Conservation (phyloP, 106 monocot genomes). For the Dactylorhiza incarnata region DNA sequence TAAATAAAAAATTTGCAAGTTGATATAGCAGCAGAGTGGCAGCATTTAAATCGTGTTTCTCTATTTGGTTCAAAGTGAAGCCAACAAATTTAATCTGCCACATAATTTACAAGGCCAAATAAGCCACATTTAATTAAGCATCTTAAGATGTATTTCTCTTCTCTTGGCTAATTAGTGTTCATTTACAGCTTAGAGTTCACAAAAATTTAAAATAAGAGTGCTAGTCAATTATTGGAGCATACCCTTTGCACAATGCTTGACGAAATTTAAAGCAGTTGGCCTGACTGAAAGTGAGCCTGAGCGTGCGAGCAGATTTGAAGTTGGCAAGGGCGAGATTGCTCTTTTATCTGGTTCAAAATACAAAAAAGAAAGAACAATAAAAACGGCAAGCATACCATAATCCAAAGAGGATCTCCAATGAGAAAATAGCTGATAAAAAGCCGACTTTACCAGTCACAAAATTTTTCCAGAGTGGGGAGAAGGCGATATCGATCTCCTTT, state of each 20-base stretch:
- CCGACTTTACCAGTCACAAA: conserved; percentile 17
- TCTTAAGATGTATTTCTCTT: not conserved
- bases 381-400: conserved; percentile 1
- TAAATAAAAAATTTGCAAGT: no score
- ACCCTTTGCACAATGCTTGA: conserved; percentile 41
- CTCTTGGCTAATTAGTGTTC: not conserved
- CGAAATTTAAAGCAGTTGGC: conserved; percentile 34
- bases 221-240: conserved; percentile 7
- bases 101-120: no score
- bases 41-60: no score
- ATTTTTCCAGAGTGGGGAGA: conserved; percentile 29
- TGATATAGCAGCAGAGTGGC: no score
- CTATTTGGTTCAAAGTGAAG: no score
- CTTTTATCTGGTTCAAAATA: conserved; percentile 34
- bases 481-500: conserved; percentile 39
- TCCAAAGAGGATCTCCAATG: not conserved
- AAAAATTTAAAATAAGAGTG: not conserved
- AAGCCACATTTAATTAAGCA: no score
- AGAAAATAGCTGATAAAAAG: conserved; percentile 1
- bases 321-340: conserved; percentile 41
- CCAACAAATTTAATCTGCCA: no score
- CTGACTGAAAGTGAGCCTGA: conserved; percentile 56
- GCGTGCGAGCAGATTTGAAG: conserved; percentile 28
- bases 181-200: not conserved
- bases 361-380: not conserved